Conservation (phyloP, 2,329 filamentous ascomycete species). For the Zymoseptoria passerinii region DNA sequence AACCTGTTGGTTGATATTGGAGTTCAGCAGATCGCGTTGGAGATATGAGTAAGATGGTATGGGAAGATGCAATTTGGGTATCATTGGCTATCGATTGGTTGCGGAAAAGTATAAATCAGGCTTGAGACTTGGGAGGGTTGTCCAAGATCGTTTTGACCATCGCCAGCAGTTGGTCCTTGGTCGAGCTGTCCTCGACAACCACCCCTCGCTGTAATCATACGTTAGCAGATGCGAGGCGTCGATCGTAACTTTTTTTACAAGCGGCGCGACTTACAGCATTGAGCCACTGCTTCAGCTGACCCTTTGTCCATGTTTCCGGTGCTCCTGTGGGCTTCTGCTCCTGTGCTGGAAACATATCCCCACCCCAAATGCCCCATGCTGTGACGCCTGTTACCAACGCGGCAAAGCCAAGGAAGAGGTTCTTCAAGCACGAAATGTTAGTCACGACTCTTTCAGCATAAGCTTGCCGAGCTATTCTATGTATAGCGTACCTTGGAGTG, state of each 20-base stretch:
- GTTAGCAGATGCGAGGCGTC: not conserved
- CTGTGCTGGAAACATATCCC: slow-evolving; percentile 66
- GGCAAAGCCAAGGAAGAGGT: slow-evolving; percentile 57
- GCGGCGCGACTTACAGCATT: slow-evolving; percentile 54
- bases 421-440: slow-evolving; percentile 15
- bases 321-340: slow-evolving; percentile 69
- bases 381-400: slow-evolving; percentile 74
- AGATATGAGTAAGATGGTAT: not conserved
- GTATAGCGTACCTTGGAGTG: slow-evolving; percentile 33
- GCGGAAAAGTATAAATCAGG: not conserved
- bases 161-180: not conserved
- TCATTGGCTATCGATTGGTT: not conserved
- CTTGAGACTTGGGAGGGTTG: not conserved
- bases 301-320: slow-evolving; percentile 64
- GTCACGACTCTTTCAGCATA: not conserved
- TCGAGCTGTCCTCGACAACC: not conserved
- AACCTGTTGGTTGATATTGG: not conserved
- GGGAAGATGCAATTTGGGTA: not conserved
- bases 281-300: slow-evolving; percentile 76
- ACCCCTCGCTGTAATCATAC: not conserved
- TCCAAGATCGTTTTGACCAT: not conserved
- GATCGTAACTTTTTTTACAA: not conserved
- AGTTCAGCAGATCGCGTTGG: not conserved
- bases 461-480: not conserved
- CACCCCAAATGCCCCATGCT: slow-evolving; percentile 76